These are phyloP conservation scores for Dissophora globulifera DNA, from an alignment of 192 early-diverging fungal genomes.

Conservation along the genomic window DNA sequence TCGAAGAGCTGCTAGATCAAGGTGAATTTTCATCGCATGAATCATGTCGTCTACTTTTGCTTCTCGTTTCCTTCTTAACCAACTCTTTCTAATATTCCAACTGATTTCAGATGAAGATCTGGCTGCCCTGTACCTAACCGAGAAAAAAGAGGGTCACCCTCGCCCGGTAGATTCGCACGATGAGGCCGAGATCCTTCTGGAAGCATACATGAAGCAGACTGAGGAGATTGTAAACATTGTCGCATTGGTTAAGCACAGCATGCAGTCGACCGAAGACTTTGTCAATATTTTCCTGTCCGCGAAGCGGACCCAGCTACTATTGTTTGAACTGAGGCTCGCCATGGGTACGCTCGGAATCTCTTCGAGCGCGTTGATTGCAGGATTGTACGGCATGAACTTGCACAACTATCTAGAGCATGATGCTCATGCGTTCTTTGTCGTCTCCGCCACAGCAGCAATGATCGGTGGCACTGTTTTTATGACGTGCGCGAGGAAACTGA, in stretches of 20 bases:
- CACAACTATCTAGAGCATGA: slow-evolving; percentile 73
- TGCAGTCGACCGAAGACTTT: slow-evolving; percentile 83
- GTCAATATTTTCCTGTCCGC: slow-evolving; percentile 83
- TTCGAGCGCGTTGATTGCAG: slow-evolving; percentile 74
- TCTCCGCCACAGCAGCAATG: slow-evolving; percentile 31
- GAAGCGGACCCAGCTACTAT: slow-evolving; percentile 83
- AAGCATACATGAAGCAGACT: slow-evolving; percentile 86
- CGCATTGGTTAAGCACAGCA: slow-evolving; percentile 69
- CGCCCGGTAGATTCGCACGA: slow-evolving; percentile 75
- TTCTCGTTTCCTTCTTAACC: too few relatives aligned
- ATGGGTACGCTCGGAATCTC: slow-evolving; percentile 81
- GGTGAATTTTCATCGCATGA: too few relatives aligned
- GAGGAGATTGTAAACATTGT: slow-evolving; percentile 84
- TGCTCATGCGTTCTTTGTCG: slow-evolving; percentile 71
- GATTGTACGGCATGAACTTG: slow-evolving; percentile 91
- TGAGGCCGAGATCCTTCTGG: slow-evolving; percentile 89
- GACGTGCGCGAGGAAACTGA: slow-evolving; percentile 24
- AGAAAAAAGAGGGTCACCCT: slow-evolving; percentile 68
- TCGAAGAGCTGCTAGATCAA: slow-evolving; percentile 80
- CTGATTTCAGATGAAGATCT: slow-evolving; percentile 80
- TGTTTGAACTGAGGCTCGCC: slow-evolving; percentile 82
- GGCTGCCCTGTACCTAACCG: slow-evolving; percentile 87
- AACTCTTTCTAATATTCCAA: too few relatives aligned
- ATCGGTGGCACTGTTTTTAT: slow-evolving; percentile 21
- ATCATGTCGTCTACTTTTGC: too few relatives aligned